These are phyloP conservation scores for Phialemoniopsis sp. DNA, from an alignment of 2,329 filamentous ascomycete species.

Conservation along the genomic window DNA sequence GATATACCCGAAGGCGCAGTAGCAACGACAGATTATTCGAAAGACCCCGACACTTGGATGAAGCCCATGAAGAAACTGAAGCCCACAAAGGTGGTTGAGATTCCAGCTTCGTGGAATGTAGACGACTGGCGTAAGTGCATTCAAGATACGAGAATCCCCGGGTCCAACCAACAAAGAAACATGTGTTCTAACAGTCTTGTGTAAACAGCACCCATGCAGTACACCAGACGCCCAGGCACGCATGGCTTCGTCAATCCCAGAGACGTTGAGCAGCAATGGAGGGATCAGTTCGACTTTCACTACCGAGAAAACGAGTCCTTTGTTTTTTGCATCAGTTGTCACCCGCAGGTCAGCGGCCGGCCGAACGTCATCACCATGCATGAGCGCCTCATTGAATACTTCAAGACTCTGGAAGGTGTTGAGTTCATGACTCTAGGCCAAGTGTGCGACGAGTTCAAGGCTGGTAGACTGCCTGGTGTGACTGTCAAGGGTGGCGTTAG, in stretches of 20 bases:
- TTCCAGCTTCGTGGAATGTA: conserved; percentile 35
- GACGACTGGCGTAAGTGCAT: conserved; percentile 23
- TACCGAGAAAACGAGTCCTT: conserved; percentile 75
- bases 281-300: conserved; percentile 67
- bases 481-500: too few relatives aligned
- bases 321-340: conserved; percentile 71
- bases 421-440: conserved; percentile 59
- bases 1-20: conserved; percentile 56
- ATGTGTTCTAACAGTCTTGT: too few relatives aligned
- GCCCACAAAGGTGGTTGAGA: conserved; percentile 59
- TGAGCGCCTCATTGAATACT: conserved; percentile 57
- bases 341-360: conserved; percentile 68
- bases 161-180: too few relatives aligned
- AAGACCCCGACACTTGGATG: conserved; percentile 61
- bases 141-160: too few relatives aligned
- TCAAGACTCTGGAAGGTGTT: conserved; percentile 51
- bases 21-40: conserved; percentile 58
- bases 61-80: conserved; percentile 54
- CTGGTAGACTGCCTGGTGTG: too few relatives aligned
- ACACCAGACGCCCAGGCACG: too few relatives aligned
- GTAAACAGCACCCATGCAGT: too few relatives aligned
- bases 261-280: conserved; percentile 62
- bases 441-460: too few relatives aligned
- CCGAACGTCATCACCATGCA: conserved; percentile 60
- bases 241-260: conserved; percentile 30